phyloP scores from a whole-genome alignment of 495 filamentous ascomycete species.

The Penicillium fimorum region DNA sequence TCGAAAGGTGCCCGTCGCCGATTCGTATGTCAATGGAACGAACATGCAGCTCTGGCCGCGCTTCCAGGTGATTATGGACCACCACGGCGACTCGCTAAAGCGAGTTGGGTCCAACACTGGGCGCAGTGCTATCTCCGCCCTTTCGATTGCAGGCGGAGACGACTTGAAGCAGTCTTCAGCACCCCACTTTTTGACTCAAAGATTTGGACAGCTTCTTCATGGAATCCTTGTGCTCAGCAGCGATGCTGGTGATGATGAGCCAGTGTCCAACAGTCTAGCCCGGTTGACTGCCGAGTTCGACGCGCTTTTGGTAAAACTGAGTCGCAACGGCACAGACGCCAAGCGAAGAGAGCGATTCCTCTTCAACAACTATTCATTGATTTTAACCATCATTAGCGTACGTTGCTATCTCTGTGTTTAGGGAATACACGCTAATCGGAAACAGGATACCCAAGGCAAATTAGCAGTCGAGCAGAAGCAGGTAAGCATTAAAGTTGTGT shows the following conservation, averaged over 20 bases:
- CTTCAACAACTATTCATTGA: conserved; percentile 89
- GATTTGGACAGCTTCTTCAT: conserved; percentile 86
- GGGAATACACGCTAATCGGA: conserved; percentile 22
- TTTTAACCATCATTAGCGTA: conserved; percentile 84
- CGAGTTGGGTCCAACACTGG: conserved; percentile 52
- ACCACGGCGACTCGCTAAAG: conserved; percentile 83
- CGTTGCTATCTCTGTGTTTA: conserved; percentile 13
- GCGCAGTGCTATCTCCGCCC: conserved; percentile 50
- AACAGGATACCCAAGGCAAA: conserved; percentile 70
- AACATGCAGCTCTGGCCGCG: conserved; percentile 96
- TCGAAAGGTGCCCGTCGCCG: conserved; percentile 81
- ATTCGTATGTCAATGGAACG: conserved; percentile 89
- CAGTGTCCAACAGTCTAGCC: conserved; percentile 73
- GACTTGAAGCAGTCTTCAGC: conserved; percentile 72
- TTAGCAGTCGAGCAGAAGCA: conserved; percentile 70
- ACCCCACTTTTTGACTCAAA: conserved; percentile 86
- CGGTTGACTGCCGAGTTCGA: conserved; percentile 78
- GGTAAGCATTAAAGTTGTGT: conserved; percentile 25
- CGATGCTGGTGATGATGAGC: conserved; percentile 90
- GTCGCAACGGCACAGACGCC: conserved; percentile 65
- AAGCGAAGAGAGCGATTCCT: conserved; percentile 84
- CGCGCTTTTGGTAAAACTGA: conserved; percentile 66
- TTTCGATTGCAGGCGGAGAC: conserved; percentile 57
- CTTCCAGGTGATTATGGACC: conserved; percentile 89
- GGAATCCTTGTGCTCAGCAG: conserved; percentile 77